These are phyloP conservation scores for Pilatotrama ljubarskyi DNA, from an alignment of 768 basidiomycete species.

Conservation along the genomic window DNA sequence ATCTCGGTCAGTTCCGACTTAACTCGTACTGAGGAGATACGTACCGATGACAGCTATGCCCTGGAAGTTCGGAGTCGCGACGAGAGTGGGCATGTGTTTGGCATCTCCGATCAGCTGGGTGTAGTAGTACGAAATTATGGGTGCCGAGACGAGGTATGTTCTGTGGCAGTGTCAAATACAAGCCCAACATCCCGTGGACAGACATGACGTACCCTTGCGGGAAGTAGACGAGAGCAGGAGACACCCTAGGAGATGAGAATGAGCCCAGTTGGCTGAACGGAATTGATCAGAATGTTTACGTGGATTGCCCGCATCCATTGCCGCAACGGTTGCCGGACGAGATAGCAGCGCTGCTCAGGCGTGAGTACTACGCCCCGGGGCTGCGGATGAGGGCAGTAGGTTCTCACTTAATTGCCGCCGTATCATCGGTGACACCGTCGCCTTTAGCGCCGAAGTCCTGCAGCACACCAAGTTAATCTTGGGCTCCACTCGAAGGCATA, in stretches of 20 bases:
- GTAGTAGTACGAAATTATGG: conserved; percentile 67
- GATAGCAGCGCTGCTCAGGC: conserved; percentile 55
- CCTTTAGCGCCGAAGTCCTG: conserved; percentile 48
- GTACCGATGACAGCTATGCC: conserved; percentile 77
- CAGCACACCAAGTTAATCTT: not conserved
- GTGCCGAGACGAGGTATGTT: conserved; percentile 64
- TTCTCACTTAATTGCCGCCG: conserved; percentile 67
- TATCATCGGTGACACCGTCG: conserved; percentile 73
- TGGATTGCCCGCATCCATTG: conserved; percentile 59
- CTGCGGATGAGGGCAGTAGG: not conserved
- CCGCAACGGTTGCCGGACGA: conserved; percentile 60
- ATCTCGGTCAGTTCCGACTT: not conserved
- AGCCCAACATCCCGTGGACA: not conserved
- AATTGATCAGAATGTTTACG: conserved; percentile 30
- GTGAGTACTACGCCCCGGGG: not conserved
- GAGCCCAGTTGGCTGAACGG: not conserved
- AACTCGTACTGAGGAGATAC: conserved; percentile 11
- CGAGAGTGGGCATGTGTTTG: conserved; percentile 61
- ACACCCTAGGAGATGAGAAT: conserved; percentile 31
- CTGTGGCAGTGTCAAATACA: conserved; percentile 34
- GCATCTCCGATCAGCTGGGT: conserved; percentile 80
- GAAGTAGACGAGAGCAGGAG: conserved; percentile 76
- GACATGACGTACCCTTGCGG: conserved; percentile 55
- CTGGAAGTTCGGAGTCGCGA: conserved; percentile 58
- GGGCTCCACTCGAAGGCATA: not conserved